Evolutionary conservation across 257 asterid genomes (phyloP), one percentile per base, ranked within the genome.

Genomic region (Nicotiana attenuata): DNA sequence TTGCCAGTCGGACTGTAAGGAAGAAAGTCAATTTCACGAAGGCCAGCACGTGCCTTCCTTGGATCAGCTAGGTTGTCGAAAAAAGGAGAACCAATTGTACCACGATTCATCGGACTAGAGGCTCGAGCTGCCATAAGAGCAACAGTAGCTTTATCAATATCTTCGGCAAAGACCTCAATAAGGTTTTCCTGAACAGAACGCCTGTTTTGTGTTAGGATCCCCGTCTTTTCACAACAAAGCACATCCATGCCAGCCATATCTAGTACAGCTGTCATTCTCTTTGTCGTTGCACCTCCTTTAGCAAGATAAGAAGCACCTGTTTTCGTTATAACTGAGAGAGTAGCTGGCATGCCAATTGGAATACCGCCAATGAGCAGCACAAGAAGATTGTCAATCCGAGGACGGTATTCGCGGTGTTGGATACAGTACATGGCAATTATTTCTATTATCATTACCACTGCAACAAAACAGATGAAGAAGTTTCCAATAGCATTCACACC

Each of bases 191-290:
- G 97, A 81, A 93, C 99, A 1, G 98, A 91, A 41, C 92, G 98
- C 88, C 91, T 92, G 89, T 92, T 94, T 67, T 89, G 83, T 45
- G 98, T 93, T 86, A 96, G 84, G 64, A 97, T 95, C 80, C 98
- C 94, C 0, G 97, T 92, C 86, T 90, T 95, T 83, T 95, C 99
- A 47, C 97, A 93, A 87, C 98, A 95, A 60, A 95, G 97, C 82
- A 95, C 97, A 66, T 96, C 98, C 99, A 96, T 96, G 85, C 97
- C 97, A 19, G 99, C 99, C 93, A 96, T 92, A 82, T 96, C 98
- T 84, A 93, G 97, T 68, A 96, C 92, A 73, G 98, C 98, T 28
- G 97, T 91, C 97, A 91, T 93, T 85, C 97, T 89, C 90, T 95
- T 95, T 5, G 97, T 93, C 0, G 41, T 5, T 35, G 41, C 41